Percentiles rank a stretch among this genome's conserved stretches.
phyloP scores from a whole-genome alignment of 2,329 filamentous ascomycete genomes.

The Ramularia endophylla region DNA sequence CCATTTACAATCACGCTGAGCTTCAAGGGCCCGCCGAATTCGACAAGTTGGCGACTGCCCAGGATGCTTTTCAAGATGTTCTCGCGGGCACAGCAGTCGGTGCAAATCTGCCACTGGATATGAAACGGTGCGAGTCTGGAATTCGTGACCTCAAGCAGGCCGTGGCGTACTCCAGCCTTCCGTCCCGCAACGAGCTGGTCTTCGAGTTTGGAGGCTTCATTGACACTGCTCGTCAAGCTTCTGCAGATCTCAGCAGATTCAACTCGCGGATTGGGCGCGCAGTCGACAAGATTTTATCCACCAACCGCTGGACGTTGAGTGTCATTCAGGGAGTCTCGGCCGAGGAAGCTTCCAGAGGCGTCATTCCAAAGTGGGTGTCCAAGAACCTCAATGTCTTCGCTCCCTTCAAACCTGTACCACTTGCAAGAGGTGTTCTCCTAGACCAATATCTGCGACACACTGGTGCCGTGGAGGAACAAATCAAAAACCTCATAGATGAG shows the following conservation, averaged over 20 bases:
- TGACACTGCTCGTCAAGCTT: conserved; percentile 58
- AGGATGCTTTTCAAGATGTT: conserved; percentile 71
- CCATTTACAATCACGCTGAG: conserved; percentile 13
- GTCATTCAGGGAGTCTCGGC: conserved; percentile 58
- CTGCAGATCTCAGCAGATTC: conserved; percentile 64
- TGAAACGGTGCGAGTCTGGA: conserved; percentile 69
- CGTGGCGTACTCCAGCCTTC: conserved; percentile 63
- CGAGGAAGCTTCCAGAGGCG: conserved; percentile 35
- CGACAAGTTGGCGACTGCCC: conserved; percentile 66
- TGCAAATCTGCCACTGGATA: conserved; percentile 65
- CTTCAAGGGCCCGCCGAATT: conserved; percentile 53
- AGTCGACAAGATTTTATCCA: conserved; percentile 67
- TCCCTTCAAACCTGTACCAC: conserved; percentile 56
- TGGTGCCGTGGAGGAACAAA: conserved; percentile 62
- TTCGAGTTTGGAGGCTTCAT: conserved; percentile 73
- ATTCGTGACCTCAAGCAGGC: conserved; percentile 69
- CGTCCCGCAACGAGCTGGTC: conserved; percentile 63
- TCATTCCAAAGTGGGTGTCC: conserved; percentile 38
- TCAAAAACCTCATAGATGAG: conserved; percentile 60
- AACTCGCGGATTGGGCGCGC: conserved; percentile 69
- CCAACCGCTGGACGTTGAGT: conserved; percentile 68
- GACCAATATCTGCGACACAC: conserved; percentile 73
- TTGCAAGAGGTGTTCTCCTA: conserved; percentile 58
- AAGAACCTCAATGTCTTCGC: conserved; percentile 44
- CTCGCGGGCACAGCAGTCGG: conserved; percentile 61